Evolutionary conservation across 164 flowering plant species (phyloP).

Genomic region (Echeveria elegans): DNA sequence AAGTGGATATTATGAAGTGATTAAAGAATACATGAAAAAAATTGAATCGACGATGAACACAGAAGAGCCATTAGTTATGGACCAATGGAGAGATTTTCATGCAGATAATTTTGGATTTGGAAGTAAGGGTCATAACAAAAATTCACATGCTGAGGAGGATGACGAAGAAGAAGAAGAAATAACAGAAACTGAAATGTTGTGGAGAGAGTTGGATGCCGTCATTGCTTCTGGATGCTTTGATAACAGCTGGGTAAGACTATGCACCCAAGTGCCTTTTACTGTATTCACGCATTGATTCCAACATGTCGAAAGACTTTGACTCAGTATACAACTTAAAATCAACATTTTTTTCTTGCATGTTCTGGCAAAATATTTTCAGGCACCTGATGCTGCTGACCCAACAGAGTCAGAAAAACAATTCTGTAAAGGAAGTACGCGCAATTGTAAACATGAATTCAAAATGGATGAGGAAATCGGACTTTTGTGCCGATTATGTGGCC

Average conservation of each 20-base stretch:
- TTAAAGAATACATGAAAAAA: slow-evolving; percentile 58
- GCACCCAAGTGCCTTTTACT: not conserved
- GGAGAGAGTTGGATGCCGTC: slow-evolving; percentile 74
- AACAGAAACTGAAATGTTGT: slow-evolving; percentile 60
- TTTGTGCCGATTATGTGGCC: slow-evolving; percentile 53
- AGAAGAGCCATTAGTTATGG: slow-evolving; percentile 30
- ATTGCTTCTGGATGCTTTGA: slow-evolving; percentile 35
- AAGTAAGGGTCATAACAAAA: slow-evolving; percentile 8
- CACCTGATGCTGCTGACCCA: slow-evolving; percentile 13
- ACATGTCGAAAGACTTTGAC: not conserved
- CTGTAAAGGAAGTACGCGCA: slow-evolving; percentile 11
- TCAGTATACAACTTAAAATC: too few relatives aligned
- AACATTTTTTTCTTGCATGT: not conserved
- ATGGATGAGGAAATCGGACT: slow-evolving; percentile 78
- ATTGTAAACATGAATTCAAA: slow-evolving; percentile 56
- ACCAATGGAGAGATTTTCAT: slow-evolving; percentile 50
- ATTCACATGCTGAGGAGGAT: slow-evolving; percentile 16
- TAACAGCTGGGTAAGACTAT: slow-evolving; percentile 32
- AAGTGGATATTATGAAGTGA: slow-evolving; percentile 39
- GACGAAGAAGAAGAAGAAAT: slow-evolving; percentile 52
- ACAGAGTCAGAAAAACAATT: slow-evolving; percentile 12
- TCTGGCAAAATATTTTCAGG: slow-evolving; percentile 26
- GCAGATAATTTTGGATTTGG: slow-evolving; percentile 13
- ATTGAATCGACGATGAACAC: slow-evolving; percentile 41
- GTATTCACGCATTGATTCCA: not conserved